Evolutionary conservation across 495 filamentous ascomycete genomes (phyloP).

Genomic region (Pyrenula aspistea): DNA sequence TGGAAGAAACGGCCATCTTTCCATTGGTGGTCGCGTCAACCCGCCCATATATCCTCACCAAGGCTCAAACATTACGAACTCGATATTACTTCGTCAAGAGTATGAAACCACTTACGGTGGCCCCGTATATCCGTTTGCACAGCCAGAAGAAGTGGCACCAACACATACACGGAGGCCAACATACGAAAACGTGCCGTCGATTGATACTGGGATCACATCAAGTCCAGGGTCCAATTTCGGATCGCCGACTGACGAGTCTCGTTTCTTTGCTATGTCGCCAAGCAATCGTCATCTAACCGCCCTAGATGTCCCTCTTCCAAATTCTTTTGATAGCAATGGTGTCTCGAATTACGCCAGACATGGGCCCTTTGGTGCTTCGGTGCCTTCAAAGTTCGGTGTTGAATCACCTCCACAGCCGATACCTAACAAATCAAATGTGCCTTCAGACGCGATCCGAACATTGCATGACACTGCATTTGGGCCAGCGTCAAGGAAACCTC

Average conservation of each 20-base stretch:
- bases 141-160: constrained; percentile 28
- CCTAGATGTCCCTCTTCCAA: constrained; percentile 88
- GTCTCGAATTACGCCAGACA: constrained; percentile 83
- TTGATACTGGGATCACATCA: constrained; percentile 69
- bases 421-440: constrained; percentile 40
- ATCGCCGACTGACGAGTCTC: constrained; percentile 70
- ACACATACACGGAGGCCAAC: constrained; percentile 12
- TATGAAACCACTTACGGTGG: constrained; percentile 16
- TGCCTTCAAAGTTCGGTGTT: constrained; percentile 84
- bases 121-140: constrained; percentile 17
- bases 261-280: constrained; percentile 62
- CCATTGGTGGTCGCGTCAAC: constrained; percentile 62
- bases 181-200: constrained; percentile 51
- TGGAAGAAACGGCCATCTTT: constrained; percentile 42
- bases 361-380: constrained; percentile 83
- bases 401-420: constrained; percentile 78
- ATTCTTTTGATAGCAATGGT: constrained; percentile 93
- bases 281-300: constrained; percentile 52
- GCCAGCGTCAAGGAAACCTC: constrained; percentile 41
- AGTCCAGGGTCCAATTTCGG: constrained; percentile 72
- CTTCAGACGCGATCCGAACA: constrained; percentile 63
- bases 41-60: constrained; percentile 49
- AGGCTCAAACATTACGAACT: constrained; percentile 73
- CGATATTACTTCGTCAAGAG: constrained; percentile 63
- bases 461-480: constrained; percentile 80